A percentile compares a stretch with the other conserved stretches of the same genome.
Conservation (phyloP, 2,329 filamentous ascomycete genomes). For the Colletotrichum navitas region DNA sequence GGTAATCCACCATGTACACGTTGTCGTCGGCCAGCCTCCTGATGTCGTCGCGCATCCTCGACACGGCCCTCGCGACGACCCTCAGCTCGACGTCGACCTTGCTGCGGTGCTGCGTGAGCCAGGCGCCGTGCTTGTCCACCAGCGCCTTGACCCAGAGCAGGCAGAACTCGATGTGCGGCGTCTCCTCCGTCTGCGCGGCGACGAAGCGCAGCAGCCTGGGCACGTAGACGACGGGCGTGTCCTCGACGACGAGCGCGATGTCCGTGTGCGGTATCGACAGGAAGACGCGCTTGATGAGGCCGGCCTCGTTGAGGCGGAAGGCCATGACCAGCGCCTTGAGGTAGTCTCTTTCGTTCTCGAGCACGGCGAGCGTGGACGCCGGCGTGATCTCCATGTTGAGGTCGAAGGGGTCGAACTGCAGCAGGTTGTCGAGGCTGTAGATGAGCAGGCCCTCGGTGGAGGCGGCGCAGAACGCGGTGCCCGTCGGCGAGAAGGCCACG, state of each 20-base stretch:
- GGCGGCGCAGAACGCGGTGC: constrained; percentile 91
- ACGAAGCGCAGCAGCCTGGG: constrained; percentile 88
- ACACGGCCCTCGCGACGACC: constrained; percentile 83
- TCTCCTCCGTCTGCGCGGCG: constrained; percentile 87
- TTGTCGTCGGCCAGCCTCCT: constrained; percentile 89
- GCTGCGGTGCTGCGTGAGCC: constrained; percentile 83
- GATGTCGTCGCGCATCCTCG: constrained; percentile 85
- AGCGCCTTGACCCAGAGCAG: constrained; percentile 90
- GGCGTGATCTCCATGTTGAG: constrained; percentile 95
- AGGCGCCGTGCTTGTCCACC: constrained; percentile 85
- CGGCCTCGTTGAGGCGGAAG: constrained; percentile 91
- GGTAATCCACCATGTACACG: constrained; percentile 87
- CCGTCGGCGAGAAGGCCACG: constrained; percentile 89
- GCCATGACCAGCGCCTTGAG: constrained; percentile 96
- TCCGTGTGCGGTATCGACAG: constrained; percentile 82
- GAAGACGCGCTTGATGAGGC: constrained; percentile 87
- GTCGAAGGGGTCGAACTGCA: constrained; percentile 96
- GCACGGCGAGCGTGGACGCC: constrained; percentile 79
- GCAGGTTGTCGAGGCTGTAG: constrained; percentile 87
- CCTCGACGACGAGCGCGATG: constrained; percentile 81
- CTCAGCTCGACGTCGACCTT: constrained; percentile 88
- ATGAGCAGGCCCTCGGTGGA: constrained; percentile 94
- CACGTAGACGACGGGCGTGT: constrained; percentile 88
- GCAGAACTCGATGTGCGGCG: constrained; percentile 94
- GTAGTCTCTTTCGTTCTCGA: constrained; percentile 79